Evolutionary conservation across 2,329 filamentous ascomycete species (phyloP).

Genomic region (Trichoderma aggressivum): DNA sequence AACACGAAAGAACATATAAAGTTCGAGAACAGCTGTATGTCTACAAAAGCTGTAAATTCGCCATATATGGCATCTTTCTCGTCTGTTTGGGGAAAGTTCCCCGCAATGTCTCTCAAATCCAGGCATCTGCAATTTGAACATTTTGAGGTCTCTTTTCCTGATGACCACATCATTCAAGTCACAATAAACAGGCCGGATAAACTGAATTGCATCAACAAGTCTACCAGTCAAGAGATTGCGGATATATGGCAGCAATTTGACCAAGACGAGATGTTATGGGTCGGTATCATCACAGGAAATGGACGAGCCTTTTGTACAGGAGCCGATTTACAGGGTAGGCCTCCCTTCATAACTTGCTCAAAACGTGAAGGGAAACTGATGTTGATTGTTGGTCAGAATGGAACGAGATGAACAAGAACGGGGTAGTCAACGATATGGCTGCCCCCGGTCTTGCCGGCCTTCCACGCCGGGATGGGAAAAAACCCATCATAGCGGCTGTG

Average conservation of each 20-base stretch:
- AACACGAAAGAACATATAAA: background rate
- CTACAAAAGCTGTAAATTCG: background rate
- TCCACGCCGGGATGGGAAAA: constrained; percentile 54
- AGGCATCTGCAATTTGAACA: background rate
- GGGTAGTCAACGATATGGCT: background rate
- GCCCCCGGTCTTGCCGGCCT: constrained; percentile 49
- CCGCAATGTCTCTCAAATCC: background rate
- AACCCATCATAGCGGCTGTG: constrained; percentile 58
- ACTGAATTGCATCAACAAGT: background rate
- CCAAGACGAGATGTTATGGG: constrained; percentile 31
- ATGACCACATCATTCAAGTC: constrained; percentile 22
- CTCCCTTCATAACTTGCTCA: background rate
- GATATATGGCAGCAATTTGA: background rate
- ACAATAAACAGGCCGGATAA: background rate
- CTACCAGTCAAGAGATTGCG: background rate
- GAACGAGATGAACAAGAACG: constrained; percentile 24
- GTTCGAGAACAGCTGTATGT: background rate
- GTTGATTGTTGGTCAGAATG: background rate
- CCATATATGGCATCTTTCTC: no score
- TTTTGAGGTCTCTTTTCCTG: constrained; percentile 24
- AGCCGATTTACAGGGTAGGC: constrained; percentile 53
- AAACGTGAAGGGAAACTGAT: constrained; percentile 35
- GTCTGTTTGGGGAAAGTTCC: background rate
- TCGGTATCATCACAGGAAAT: constrained; percentile 57
- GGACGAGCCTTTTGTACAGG: constrained; percentile 65